phyloP scores from a whole-genome alignment of 352 stramenopile species.

The Pythium sukuiense region DNA sequence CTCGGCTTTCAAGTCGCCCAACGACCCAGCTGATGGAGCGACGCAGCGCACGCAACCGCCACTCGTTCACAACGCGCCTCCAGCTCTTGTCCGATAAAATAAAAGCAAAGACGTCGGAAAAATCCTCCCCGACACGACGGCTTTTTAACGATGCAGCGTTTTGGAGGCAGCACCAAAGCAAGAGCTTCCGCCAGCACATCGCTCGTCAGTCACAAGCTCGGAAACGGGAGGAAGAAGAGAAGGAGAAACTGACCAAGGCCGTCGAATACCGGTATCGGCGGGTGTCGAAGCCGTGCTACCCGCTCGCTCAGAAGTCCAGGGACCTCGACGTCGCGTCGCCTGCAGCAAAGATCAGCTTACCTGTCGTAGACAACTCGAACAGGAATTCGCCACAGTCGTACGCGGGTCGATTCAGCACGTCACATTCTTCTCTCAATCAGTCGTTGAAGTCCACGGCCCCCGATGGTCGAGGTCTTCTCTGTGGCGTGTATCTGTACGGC shows the following conservation, averaged over 20 bases:
- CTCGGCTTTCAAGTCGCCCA: background rate
- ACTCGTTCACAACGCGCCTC: background rate
- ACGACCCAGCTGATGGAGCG: background rate
- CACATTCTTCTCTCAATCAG: too few relatives aligned
- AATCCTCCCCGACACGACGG: slow-evolving; percentile 14
- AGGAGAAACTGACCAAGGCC: slow-evolving; percentile 20
- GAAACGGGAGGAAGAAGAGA: slow-evolving; percentile 22
- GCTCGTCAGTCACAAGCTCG: slow-evolving; percentile 49
- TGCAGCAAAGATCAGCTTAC: background rate
- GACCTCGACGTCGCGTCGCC: background rate
- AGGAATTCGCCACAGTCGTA: slow-evolving; percentile 10
- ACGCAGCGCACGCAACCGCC: background rate
- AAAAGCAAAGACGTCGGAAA: background rate
- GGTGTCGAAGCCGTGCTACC: slow-evolving; percentile 19
- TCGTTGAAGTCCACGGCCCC: too few relatives aligned
- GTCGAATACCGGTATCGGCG: slow-evolving; percentile 26
- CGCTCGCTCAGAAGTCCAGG: slow-evolving; percentile 11
- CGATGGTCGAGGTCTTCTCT: slow-evolving; percentile 34
- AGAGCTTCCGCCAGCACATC: slow-evolving; percentile 60
- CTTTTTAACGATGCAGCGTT: slow-evolving; percentile 23
- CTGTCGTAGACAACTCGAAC: background rate
- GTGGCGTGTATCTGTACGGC: slow-evolving; percentile 54
- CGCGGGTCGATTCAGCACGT: background rate
- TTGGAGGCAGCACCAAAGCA: slow-evolving; percentile 54
- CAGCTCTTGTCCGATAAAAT: background rate